Conservation (phyloP, 176 grass and related monocot genomes). For the Oryza rufipogon region DNA sequence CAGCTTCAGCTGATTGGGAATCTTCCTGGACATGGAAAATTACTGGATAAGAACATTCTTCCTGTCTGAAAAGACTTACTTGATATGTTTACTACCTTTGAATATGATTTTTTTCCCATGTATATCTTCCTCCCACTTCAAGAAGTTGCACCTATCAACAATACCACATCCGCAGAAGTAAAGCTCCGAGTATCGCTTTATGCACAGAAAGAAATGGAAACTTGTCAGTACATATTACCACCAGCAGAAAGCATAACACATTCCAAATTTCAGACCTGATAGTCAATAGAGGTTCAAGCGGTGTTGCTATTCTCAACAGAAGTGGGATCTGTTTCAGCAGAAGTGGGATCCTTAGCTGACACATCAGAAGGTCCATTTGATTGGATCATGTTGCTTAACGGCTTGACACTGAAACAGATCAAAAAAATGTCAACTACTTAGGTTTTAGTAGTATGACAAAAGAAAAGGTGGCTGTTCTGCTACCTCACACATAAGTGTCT, state of each 20-base stretch:
- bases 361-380: conserved; percentile 6
- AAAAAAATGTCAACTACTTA: background rate
- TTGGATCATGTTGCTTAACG: background rate
- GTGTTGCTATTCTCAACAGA: background rate
- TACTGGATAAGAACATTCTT: conserved; percentile 28
- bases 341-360: background rate
- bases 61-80: conserved; percentile 1
- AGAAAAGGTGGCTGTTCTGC: background rate
- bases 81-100: conserved; percentile 34
- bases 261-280: conserved; percentile 11
- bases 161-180: conserved; percentile 3
- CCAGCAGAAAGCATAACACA: background rate
- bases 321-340: background rate
- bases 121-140: background rate
- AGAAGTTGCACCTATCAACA: background rate
- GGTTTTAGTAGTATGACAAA: background rate
- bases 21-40: conserved; percentile 32
- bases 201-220: conserved; percentile 19
- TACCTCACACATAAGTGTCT: conserved; percentile 13
- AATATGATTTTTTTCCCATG: background rate
- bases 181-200: conserved; percentile 17
- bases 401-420: background rate
- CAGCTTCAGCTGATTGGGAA: background rate
- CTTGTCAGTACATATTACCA: background rate
- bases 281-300: background rate